Percentiles rank a stretch among this genome's conserved stretches.
Evolutionary conservation across 2,329 filamentous ascomycete species (phyloP).

Genomic region (Harringtonia aguacate): DNA sequence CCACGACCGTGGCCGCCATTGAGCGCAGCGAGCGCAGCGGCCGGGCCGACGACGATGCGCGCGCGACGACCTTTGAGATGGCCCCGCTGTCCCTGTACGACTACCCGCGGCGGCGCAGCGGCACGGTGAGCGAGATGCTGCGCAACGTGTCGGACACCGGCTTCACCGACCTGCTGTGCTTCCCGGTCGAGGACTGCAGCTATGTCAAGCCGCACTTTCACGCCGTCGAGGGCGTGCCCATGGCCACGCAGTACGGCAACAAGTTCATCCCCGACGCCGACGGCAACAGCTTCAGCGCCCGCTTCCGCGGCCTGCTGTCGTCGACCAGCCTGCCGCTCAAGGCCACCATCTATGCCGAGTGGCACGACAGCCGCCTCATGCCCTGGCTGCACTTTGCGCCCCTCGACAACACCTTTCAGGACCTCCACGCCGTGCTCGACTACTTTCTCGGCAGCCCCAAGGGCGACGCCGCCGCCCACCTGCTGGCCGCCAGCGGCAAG

Average conservation of each 20-base stretch:
- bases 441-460: conserved; percentile 43
- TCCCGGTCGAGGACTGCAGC: conserved; percentile 22
- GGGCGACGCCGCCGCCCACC: conserved; percentile 44
- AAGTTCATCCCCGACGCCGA: conserved; percentile 64
- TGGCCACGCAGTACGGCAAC: conserved; percentile 38
- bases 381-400: conserved; percentile 67
- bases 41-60: conserved; percentile 17
- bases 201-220: conserved; percentile 27
- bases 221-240: conserved; percentile 22
- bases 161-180: conserved; percentile 32
- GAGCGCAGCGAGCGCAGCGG: too few relatives aligned
- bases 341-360: conserved; percentile 61
- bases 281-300: conserved; percentile 53
- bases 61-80: conserved; percentile 37
- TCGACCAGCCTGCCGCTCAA: conserved; percentile 59
- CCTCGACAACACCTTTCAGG: conserved; percentile 56
- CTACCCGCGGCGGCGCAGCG: conserved; percentile 22
- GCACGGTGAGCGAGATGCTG: conserved; percentile 30
- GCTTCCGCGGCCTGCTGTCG: conserved; percentile 52
- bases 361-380: conserved; percentile 59
- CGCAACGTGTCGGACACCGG: conserved; percentile 27
- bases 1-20: conserved; percentile 34
- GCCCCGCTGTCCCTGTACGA: conserved; percentile 32
- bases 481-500: conserved; percentile 48
- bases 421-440: conserved; percentile 54